phyloP scores from a whole-genome alignment of 192 early-diverging fungal genomes.

The Coemansia reversa region DNA sequence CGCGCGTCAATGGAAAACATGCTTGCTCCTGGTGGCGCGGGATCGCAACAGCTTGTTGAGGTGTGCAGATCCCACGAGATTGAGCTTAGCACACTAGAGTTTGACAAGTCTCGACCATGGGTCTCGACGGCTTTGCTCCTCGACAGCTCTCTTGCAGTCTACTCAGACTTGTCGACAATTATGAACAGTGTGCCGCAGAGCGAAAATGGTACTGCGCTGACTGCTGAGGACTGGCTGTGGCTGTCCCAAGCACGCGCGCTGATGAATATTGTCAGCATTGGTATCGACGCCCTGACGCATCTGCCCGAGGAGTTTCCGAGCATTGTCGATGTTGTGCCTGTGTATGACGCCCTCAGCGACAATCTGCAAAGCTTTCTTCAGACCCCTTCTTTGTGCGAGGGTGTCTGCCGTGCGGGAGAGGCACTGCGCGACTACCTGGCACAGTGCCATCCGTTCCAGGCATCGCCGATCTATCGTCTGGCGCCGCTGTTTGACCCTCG shows the following conservation, averaged over 20 bases:
- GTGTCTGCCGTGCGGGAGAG: constrained; percentile 31
- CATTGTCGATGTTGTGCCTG: constrained; percentile 45
- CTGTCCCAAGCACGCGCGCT: constrained; percentile 44
- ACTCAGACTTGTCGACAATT: constrained; percentile 23
- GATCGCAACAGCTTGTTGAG: constrained; percentile 36
- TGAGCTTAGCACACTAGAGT: constrained; percentile 19
- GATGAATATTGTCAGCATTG: constrained; percentile 25
- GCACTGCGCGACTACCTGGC: constrained; percentile 35
- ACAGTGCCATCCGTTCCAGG: constrained; percentile 53
- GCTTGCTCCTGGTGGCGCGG: constrained; percentile 8
- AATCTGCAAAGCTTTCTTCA: constrained; percentile 33
- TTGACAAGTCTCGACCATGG: constrained; percentile 32
- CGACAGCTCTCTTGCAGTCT: constrained; percentile 27
- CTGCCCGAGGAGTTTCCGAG: constrained; percentile 33
- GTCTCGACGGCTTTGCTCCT: constrained; percentile 32
- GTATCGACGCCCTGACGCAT: constrained; percentile 9
- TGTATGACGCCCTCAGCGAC: constrained; percentile 42
- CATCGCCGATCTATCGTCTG: constrained; percentile 50
- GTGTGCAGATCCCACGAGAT: constrained; percentile 34
- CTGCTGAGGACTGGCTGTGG: constrained; percentile 45
- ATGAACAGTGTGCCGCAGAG: neutral
- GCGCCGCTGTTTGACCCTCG: constrained; percentile 53
- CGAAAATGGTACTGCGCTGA: constrained; percentile 6
- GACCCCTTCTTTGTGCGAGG: constrained; percentile 19
- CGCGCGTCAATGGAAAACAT: constrained; percentile 15